Evolutionary conservation across 352 stramenopile species (phyloP), one percentile per base, ranked within the genome.

Genomic region (Phytopythium montanum): DNA sequence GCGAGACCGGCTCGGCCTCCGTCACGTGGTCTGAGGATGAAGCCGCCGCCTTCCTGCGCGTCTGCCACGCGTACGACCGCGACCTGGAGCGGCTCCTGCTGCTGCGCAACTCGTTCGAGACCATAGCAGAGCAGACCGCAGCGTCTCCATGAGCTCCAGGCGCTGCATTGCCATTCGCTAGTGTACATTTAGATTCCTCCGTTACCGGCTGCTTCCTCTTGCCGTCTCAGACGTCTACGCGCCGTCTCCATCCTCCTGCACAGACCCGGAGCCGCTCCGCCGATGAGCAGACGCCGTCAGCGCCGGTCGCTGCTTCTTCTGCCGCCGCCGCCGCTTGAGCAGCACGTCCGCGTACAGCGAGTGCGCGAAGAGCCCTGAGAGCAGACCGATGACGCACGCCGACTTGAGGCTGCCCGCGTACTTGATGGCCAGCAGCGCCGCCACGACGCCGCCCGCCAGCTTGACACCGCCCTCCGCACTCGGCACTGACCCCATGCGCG

Each of bases 271-370:
- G 18, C 50, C 50, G 31, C 19, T 23, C 18, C 50, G 50, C 28
- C 50, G 50, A 39, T 36, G 59, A 38, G 33, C 9, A 3, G 33
- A 8, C 45, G 14, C 38, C 39, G 9, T 60, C 42, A 5, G 52
- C 50, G 19, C 58, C 58, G 12, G 38, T 19, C 25, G 60, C 61
- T 23, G 46, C 50, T 31, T 19, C 48, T 64, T 34, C 34, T 60
- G 59, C 19, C 52, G 61, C 50, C 70, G 61, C 16, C 54, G 61
- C 50, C 70, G 73, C 38, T 79, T 85, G 38, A 66, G 70, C 52
- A 91, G 59, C 56, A 91, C 79, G 36, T 91, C 81, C 1, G 77
- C 81, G 56, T 89, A 91, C 21, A 92, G 56, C 33, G 79, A 89
- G 59, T 92, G 82, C 4, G 79, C 72, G 46, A 89, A 83, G 38